Conservation (phyloP, 805 yeast species). For the Pichia paraexigua region DNA sequence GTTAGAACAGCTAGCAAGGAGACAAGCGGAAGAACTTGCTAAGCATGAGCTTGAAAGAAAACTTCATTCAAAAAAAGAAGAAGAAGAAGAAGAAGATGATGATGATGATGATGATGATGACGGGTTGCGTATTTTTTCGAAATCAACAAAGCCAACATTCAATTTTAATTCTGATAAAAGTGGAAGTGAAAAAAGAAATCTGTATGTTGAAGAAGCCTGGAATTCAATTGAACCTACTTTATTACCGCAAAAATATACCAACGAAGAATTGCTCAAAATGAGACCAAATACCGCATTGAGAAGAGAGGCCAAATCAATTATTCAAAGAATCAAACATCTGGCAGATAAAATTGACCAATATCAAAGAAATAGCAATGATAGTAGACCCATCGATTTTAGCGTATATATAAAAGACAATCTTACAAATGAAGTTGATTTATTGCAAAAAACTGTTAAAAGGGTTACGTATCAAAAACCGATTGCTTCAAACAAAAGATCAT, state of each 20-base stretch:
- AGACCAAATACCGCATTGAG: slow-evolving; percentile 8
- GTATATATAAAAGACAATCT: background rate
- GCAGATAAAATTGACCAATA: background rate
- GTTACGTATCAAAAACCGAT: slow-evolving; percentile 4
- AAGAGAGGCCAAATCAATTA: background rate
- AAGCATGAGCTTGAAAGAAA: background rate
- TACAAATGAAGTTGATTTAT: slow-evolving; percentile 1
- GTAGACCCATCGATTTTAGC: background rate
- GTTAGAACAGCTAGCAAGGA: slow-evolving; percentile 4
- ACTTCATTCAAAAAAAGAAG: background rate
- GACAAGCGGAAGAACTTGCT: slow-evolving; percentile 2
- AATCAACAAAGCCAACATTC: background rate
- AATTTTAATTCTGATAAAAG: background rate
- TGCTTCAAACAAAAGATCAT: background rate
- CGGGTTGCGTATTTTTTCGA: background rate
- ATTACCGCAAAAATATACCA: background rate
- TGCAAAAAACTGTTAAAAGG: slow-evolving; percentile 1
- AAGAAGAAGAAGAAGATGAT: too few relatives aligned
- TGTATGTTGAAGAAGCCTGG: background rate
- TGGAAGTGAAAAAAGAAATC: background rate
- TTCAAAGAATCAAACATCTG: slow-evolving; percentile 4
- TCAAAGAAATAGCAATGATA: background rate
- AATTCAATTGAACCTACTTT: background rate
- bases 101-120: too few relatives aligned
- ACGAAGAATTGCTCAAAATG: slow-evolving; percentile 1